Evolutionary conservation across 2,329 filamentous ascomycete species (phyloP).

Genomic region (Teratosphaeriaceae sp.): DNA sequence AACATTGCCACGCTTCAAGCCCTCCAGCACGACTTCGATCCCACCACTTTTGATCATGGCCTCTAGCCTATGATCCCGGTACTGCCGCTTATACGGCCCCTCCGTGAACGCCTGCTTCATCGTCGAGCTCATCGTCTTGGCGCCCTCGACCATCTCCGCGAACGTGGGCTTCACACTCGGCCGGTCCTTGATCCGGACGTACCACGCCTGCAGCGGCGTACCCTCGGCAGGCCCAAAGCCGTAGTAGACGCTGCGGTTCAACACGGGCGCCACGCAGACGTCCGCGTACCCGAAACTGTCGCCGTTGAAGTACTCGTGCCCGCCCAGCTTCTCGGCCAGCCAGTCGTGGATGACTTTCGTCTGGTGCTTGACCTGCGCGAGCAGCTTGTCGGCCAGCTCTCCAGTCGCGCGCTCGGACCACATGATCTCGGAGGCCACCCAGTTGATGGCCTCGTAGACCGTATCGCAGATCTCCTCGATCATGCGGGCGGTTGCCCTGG

Average conservation of each 20-base stretch:
- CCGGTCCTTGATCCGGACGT: conserved; percentile 13
- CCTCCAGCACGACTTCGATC: conserved; percentile 16
- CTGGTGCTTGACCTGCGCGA: conserved; percentile 21
- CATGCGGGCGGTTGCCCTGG: conserved; percentile 21
- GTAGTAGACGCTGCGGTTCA: conserved; percentile 20
- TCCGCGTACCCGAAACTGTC: conserved; percentile 25
- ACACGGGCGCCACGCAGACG: conserved; percentile 20
- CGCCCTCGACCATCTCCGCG: conserved; percentile 18
- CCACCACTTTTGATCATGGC: conserved; percentile 20
- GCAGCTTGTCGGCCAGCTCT: conserved; percentile 17
- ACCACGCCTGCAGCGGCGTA: conserved; percentile 15
- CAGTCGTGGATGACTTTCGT: conserved; percentile 19
- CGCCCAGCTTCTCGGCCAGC: conserved; percentile 19
- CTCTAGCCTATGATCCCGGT: conserved; percentile 23
- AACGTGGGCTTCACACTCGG: conserved; percentile 20
- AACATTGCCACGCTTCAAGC: conserved; percentile 17
- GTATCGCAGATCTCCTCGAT: conserved; percentile 27
- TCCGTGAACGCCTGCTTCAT: conserved; percentile 8
- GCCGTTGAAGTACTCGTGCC: conserved; percentile 23
- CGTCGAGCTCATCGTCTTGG: conserved; percentile 13
- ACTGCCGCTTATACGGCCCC: conserved; percentile 15
- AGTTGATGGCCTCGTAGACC: conserved; percentile 28
- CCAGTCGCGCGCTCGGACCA: conserved; percentile 21
- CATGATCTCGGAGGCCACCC: conserved; percentile 19
- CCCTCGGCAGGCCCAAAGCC: conserved; percentile 15